phyloP scores from a whole-genome alignment of 495 filamentous ascomycete species.

The Penicillium angulare region DNA sequence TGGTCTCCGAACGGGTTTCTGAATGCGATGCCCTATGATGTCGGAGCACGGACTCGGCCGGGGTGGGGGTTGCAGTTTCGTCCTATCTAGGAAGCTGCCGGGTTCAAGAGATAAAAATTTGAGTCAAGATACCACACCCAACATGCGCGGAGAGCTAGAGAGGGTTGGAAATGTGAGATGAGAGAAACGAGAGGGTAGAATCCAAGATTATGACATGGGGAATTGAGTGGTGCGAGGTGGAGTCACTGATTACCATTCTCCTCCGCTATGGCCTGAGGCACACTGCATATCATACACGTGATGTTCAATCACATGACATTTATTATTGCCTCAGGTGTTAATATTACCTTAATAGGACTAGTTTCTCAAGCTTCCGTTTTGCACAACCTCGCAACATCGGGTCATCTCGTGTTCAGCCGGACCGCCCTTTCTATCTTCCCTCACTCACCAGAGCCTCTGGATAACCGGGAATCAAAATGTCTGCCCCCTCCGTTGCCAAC shows the following conservation, averaged over 20 bases:
- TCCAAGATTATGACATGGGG: conserved; percentile 19
- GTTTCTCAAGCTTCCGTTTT: conserved; percentile 41
- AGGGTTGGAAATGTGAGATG: conserved; percentile 3
- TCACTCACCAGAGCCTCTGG: conserved; percentile 30
- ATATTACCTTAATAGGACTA: conserved; percentile 18
- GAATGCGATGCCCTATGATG: conserved; percentile 32
- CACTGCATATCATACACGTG: conserved; percentile 12
- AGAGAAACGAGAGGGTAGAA: conserved; percentile 2
- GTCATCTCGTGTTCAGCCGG: conserved; percentile 43
- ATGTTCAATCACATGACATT: not conserved
- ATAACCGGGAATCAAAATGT: conserved; percentile 57
- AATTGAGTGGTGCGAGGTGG: conserved; percentile 29
- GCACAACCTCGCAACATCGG: conserved; percentile 49
- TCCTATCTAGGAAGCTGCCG: conserved; percentile 21
- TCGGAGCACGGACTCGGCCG: conserved; percentile 37
- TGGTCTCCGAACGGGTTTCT: conserved; percentile 32
- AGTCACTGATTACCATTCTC: conserved; percentile 25
- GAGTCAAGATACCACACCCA: conserved; percentile 12
- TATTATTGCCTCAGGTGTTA: conserved; percentile 6
- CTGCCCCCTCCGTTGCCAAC: conserved; percentile 66
- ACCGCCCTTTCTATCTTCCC: conserved; percentile 30
- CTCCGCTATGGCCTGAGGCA: conserved; percentile 29
- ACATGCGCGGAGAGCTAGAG: conserved; percentile 13
- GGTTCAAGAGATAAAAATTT: conserved; percentile 11
- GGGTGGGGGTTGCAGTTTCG: conserved; percentile 19